Evolutionary conservation across 192 early-diverging fungal species (phyloP).

Genomic region (Coemansia sp.): DNA sequence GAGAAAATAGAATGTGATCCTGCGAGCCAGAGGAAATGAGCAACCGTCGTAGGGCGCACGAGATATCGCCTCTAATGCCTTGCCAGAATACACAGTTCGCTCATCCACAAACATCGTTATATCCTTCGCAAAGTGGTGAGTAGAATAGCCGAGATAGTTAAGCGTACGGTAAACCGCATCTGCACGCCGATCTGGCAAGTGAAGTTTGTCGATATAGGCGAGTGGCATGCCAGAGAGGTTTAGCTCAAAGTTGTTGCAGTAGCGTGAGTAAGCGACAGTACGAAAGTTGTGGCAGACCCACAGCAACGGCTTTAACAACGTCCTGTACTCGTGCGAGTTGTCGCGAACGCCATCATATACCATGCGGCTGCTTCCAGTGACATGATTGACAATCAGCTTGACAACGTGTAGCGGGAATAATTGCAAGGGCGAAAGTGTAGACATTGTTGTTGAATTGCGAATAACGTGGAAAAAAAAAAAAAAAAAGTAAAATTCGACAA

Average conservation of each 20-base stretch:
- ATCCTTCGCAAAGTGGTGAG: too few relatives aligned
- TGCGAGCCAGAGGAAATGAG: too few relatives aligned
- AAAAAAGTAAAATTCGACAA: too few relatives aligned
- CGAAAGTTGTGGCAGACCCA: background rate
- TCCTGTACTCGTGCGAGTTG: background rate
- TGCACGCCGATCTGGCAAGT: background rate
- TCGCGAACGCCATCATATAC: background rate
- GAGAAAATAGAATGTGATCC: too few relatives aligned
- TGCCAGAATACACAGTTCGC: too few relatives aligned
- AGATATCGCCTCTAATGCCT: too few relatives aligned
- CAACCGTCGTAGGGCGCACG: too few relatives aligned
- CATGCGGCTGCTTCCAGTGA: background rate
- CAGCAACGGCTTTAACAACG: background rate
- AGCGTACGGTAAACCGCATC: background rate
- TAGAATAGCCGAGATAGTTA: too few relatives aligned
- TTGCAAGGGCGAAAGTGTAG: background rate
- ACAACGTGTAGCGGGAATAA: background rate
- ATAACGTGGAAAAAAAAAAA: too few relatives aligned
- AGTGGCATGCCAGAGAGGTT: background rate
- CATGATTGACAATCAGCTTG: background rate
- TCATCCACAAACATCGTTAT: too few relatives aligned
- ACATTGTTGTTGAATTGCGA: too few relatives aligned
- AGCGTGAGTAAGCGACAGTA: background rate
- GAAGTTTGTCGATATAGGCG: background rate
- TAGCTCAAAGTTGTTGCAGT: background rate